Percentiles rank a stretch among this genome's conserved stretches.
Conservation (phyloP, 345 rosid genomes). For the Balakata baccata region DNA sequence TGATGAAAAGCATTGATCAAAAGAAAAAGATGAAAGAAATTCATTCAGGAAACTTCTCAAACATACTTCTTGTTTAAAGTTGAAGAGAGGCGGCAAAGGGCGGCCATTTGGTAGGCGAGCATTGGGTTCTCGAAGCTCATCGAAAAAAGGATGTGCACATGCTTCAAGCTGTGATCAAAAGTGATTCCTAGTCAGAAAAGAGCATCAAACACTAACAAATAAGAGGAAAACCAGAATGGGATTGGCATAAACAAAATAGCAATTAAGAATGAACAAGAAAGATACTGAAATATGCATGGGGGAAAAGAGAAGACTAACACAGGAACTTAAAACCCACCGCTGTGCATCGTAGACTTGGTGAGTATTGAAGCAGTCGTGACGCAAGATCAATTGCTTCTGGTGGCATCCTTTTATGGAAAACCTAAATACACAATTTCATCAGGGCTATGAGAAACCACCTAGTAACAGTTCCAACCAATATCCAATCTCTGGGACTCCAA, state of each 20-base stretch:
- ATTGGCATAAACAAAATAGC: neutral
- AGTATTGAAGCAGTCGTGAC: constrained; percentile 33
- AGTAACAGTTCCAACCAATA: too few species aligned
- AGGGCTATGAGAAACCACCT: neutral
- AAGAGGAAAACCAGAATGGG: neutral
- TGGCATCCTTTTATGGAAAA: constrained; percentile 38
- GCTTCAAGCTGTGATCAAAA: constrained; percentile 29
- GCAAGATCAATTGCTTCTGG: constrained; percentile 40
- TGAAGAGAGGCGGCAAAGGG: constrained; percentile 29
- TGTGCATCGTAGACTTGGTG: constrained; percentile 36
- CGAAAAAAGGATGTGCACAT: constrained; percentile 38
- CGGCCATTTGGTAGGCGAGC: constrained; percentile 34
- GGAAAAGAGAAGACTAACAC: neutral
- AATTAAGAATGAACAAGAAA: neutral
- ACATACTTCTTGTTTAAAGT: constrained; percentile 58
- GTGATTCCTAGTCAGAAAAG: neutral
- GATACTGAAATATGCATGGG: neutral
- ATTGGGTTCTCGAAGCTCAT: constrained; percentile 38
- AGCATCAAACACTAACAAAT: neutral
- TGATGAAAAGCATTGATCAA: neutral
- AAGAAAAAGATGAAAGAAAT: neutral
- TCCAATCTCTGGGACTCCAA: neutral
- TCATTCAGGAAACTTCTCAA: neutral
- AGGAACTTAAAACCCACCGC: constrained; percentile 21
- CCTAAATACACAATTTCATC: constrained; percentile 12